Conservation (phyloP, 768 basidiomycete genomes). For the Podaxis sp. region DNA sequence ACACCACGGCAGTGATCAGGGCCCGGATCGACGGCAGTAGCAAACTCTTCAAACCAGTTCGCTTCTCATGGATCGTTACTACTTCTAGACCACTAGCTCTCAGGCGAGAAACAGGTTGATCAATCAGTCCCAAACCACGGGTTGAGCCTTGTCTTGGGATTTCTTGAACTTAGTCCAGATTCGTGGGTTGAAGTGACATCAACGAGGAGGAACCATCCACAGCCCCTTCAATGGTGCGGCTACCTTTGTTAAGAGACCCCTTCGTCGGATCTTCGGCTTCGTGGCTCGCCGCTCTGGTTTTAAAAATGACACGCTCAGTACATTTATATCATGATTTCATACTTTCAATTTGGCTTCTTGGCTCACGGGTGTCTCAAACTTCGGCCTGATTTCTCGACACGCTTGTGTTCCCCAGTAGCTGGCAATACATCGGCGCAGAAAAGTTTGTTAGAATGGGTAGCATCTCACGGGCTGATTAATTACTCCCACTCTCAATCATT, state of each 20-base stretch:
- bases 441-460: conserved; percentile 10
- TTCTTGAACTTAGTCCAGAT: not conserved
- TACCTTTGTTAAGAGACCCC: not conserved
- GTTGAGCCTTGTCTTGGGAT: not conserved
- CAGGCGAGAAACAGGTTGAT: conserved; percentile 4
- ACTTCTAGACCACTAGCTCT: conserved; percentile 8
- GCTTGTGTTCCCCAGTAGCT: not conserved
- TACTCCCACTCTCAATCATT: conserved; percentile 14
- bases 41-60: conserved; percentile 13
- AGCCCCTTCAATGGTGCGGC: not conserved
- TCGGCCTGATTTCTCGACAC: not conserved
- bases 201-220: not conserved
- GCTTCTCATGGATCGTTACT: conserved; percentile 11
- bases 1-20: conserved; percentile 11
- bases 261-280: not conserved
- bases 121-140: not conserved
- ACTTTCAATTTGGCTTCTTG: conserved; percentile 2
- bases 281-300: not conserved
- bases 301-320: not conserved
- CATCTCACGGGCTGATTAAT: conserved; percentile 11
- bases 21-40: conserved; percentile 11
- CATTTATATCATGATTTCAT: conserved; percentile 2
- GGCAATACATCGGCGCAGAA: conserved; percentile 12
- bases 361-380: not conserved
- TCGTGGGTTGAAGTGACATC: not conserved